Evolutionary conservation across 352 stramenopile species (phyloP).

Genomic region (Bremia lactucae): DNA sequence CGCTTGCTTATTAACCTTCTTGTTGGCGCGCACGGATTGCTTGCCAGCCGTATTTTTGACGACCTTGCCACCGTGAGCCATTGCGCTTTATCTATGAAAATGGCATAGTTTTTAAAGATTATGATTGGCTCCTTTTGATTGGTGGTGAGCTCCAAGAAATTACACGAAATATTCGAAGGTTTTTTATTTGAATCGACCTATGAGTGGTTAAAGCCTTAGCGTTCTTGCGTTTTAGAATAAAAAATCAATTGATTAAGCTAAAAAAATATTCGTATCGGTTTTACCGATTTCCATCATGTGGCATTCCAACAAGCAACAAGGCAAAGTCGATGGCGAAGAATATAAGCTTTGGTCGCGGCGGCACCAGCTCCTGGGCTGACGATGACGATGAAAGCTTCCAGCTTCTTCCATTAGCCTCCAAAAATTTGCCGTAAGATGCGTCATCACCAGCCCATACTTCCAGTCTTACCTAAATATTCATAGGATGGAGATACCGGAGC

Average conservation of each 20-base stretch:
- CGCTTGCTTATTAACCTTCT: slow-evolving; percentile 57
- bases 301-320: too few species aligned
- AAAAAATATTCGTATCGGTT: too few species aligned
- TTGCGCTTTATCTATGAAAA: slow-evolving; percentile 10
- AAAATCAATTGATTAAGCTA: too few species aligned
- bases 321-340: slow-evolving; percentile 63
- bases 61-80: slow-evolving; percentile 53
- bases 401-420: slow-evolving; percentile 29
- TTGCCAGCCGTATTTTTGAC: slow-evolving; percentile 62
- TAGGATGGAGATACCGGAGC: slow-evolving; percentile 23
- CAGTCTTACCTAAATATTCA: slow-evolving; percentile 1
- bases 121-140: slow-evolving; percentile 32
- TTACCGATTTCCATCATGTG: too few species aligned
- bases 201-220: too few species aligned
- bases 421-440: slow-evolving; percentile 34
- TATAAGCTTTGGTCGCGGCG: slow-evolving; percentile 33
- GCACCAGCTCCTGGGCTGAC: slow-evolving; percentile 67
- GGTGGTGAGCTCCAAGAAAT: slow-evolving; percentile 25
- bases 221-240: too few species aligned
- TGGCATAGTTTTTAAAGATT: neutral
- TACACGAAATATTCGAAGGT: too few species aligned
- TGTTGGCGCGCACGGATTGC: slow-evolving; percentile 49
- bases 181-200: too few species aligned
- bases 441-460: neutral
- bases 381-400: slow-evolving; percentile 59